These are phyloP conservation scores for Cucurbita argyrosperma DNA, from an alignment of 306 rosid genomes.

Conservation along the genomic window DNA sequence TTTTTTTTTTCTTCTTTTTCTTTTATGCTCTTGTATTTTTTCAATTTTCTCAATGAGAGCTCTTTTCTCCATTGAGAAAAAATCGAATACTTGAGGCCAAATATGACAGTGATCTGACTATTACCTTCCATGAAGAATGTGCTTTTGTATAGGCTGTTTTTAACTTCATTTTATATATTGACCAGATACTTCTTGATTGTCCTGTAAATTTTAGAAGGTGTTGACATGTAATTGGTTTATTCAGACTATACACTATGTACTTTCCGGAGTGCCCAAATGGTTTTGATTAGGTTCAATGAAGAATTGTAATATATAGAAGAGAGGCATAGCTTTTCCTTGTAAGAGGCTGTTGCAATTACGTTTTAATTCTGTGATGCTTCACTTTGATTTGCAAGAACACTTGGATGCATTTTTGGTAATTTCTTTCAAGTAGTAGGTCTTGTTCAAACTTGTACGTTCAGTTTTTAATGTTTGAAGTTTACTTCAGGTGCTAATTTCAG, in stretches of 20 bases:
- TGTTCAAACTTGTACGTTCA: neutral
- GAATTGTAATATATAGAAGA: neutral
- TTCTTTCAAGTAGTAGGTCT: too few species aligned
- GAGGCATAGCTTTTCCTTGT: neutral
- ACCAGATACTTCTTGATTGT: neutral
- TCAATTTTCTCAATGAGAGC: neutral
- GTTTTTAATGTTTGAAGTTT: conserved; percentile 6
- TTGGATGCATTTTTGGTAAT: neutral
- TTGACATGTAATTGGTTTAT: neutral
- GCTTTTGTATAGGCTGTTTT: neutral
- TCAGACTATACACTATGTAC: neutral
- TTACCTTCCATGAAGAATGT: neutral
- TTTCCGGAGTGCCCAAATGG: neutral
- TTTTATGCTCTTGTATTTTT: neutral
- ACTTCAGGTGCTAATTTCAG: conserved; percentile 69
- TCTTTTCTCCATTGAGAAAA: neutral
- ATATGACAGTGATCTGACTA: neutral
- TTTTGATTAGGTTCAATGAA: neutral
- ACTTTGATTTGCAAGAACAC: neutral
- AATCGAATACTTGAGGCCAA: neutral
- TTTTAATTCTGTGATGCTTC: neutral
- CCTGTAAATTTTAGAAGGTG: neutral
- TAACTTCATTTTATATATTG: neutral
- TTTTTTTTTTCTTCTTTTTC: neutral
- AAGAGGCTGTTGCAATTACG: neutral